A percentile compares a stretch with the other conserved stretches of the same genome.
phyloP scores from a whole-genome alignment of 495 filamentous ascomycete species.

The Penicillium pancosmium region DNA sequence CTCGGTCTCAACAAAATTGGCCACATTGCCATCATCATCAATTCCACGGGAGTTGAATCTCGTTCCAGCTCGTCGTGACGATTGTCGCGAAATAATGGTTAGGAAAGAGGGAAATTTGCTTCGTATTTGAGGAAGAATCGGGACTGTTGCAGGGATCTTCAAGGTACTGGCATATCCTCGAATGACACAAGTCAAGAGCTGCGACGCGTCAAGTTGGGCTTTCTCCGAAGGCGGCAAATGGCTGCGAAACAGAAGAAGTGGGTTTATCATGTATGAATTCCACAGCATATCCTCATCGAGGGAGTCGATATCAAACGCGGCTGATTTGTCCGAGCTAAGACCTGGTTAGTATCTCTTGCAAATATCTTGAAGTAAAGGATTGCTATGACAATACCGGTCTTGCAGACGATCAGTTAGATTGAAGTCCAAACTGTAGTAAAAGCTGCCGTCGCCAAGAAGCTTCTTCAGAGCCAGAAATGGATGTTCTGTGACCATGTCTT shows the following conservation, averaged over 20 bases:
- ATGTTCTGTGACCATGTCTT: slow-evolving; percentile 74
- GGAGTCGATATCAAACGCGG: slow-evolving; percentile 76
- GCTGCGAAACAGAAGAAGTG: slow-evolving; percentile 84
- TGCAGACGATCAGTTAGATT: slow-evolving; percentile 93
- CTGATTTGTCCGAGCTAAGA: slow-evolving; percentile 47
- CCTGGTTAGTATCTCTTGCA: neutral
- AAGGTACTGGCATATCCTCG: slow-evolving; percentile 87
- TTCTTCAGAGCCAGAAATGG: slow-evolving; percentile 89
- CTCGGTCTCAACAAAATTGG: slow-evolving; percentile 83
- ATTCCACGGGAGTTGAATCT: slow-evolving; percentile 96
- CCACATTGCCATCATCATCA: slow-evolving; percentile 95
- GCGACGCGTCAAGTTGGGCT: slow-evolving; percentile 74
- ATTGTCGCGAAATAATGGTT: slow-evolving; percentile 88
- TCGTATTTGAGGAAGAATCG: slow-evolving; percentile 45
- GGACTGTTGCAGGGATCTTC: slow-evolving; percentile 70
- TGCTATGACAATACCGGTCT: slow-evolving; percentile 65
- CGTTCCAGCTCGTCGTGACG: slow-evolving; percentile 89
- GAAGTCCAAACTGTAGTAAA: slow-evolving; percentile 97
- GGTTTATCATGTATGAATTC: slow-evolving; percentile 98
- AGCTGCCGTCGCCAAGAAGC: slow-evolving; percentile 89
- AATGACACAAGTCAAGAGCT: slow-evolving; percentile 91
- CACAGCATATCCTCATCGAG: slow-evolving; percentile 90
- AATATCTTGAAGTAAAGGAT: neutral
- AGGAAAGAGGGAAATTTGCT: slow-evolving; percentile 79
- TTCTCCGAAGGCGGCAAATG: slow-evolving; percentile 73